phyloP scores from a whole-genome alignment of 176 grass and related monocot species.

The Eleusine indica region DNA sequence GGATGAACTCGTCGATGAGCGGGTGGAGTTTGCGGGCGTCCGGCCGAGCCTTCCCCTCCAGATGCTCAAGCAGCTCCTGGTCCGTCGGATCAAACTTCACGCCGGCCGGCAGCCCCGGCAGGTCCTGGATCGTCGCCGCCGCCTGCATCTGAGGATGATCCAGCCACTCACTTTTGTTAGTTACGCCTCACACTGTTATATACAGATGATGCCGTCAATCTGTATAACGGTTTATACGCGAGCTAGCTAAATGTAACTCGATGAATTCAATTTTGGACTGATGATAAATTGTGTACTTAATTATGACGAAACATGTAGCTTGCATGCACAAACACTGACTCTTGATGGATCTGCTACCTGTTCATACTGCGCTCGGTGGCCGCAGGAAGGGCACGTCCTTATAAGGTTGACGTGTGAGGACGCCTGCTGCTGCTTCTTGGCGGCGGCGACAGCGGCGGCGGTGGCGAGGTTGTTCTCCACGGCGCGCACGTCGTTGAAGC shows the following conservation, averaged over 20 bases:
- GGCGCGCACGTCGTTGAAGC: slow-evolving; percentile 71
- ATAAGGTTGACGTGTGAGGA: slow-evolving; percentile 55
- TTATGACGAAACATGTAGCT: neutral
- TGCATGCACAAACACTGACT: neutral
- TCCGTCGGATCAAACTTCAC: slow-evolving; percentile 99
- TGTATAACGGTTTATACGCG: neutral
- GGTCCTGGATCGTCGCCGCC: slow-evolving; percentile 71
- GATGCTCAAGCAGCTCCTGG: slow-evolving; percentile 90
- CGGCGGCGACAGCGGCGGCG: slow-evolving; percentile 43
- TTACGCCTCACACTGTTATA: neutral
- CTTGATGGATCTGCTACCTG: slow-evolving; percentile 27
- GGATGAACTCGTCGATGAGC: slow-evolving; percentile 97
- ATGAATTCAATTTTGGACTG: neutral
- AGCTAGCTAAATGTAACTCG: neutral
- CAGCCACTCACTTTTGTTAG: neutral
- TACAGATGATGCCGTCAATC: neutral
- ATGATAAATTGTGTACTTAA: neutral
- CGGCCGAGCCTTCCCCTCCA: slow-evolving; percentile 85
- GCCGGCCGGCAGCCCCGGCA: slow-evolving; percentile 82
- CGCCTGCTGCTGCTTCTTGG: slow-evolving; percentile 58
- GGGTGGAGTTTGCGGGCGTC: slow-evolving; percentile 78
- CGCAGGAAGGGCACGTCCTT: slow-evolving; percentile 79
- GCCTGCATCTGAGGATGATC: slow-evolving; percentile 41
- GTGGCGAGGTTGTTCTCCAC: slow-evolving; percentile 68
- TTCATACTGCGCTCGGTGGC: slow-evolving; percentile 77